These are phyloP conservation scores for Pichia inconspicua DNA, from an alignment of 1,139 yeast species.

Conservation along the genomic window DNA sequence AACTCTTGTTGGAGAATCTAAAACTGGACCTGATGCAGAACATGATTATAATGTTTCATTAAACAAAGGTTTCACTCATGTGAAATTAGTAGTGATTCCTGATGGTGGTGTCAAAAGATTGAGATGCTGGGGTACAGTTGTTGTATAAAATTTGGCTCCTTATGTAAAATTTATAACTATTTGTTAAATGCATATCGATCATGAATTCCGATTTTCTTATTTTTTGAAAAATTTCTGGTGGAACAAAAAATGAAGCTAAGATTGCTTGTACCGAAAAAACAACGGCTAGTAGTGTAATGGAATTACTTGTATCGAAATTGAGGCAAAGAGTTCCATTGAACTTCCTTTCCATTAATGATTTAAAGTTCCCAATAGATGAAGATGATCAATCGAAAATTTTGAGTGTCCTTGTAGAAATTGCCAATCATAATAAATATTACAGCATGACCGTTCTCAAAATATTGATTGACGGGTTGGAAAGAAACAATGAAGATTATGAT, in stretches of 20 bases:
- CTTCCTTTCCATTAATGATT: conserved; percentile 7
- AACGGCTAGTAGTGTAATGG: conserved; percentile 16
- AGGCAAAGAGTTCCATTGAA: conserved; percentile 29
- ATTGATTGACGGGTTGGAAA: conserved; percentile 30
- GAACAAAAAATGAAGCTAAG: no score
- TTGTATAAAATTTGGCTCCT: not conserved
- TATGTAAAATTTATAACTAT: not conserved
- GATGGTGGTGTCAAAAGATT: conserved; percentile 94
- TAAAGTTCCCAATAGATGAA: conserved; percentile 3
- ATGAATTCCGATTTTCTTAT: no score
- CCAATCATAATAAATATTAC: conserved; percentile 41
- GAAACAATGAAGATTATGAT: conserved; percentile 27
- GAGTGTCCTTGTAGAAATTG: conserved; percentile 19
- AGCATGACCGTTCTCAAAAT: conserved; percentile 38
- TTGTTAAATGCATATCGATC: no score
- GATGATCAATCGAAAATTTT: conserved; percentile 21
- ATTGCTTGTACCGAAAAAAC: not conserved
- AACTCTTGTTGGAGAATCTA: conserved; percentile 54
- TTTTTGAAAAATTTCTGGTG: not conserved
- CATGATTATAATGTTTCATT: conserved; percentile 43
- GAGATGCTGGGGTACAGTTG: conserved; percentile 60
- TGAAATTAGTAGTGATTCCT: conserved; percentile 76
- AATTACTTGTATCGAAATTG: conserved; percentile 20
- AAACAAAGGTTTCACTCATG: conserved; percentile 45
- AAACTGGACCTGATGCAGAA: conserved; percentile 75